phyloP scores from a whole-genome alignment of 305 asterid genomes.

The Fraxinus xanthoxyloides region DNA sequence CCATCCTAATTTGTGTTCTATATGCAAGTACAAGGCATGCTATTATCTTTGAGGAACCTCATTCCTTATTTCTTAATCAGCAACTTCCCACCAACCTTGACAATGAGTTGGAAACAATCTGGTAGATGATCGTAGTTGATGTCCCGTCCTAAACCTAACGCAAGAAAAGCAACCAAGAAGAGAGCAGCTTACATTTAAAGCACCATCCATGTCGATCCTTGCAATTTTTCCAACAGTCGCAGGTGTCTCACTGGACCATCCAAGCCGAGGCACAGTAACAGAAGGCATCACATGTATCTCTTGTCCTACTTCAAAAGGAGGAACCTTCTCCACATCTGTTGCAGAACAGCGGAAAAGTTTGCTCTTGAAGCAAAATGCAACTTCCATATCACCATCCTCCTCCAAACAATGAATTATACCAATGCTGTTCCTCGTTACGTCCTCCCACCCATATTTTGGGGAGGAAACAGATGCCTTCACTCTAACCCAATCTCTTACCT shows the following conservation, averaged over 20 bases:
- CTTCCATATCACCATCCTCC: constrained; percentile 93
- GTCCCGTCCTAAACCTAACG: constrained; percentile 9
- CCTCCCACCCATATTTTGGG: constrained; percentile 98
- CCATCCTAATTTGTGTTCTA: background rate
- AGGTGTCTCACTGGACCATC: constrained; percentile 92
- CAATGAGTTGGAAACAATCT: background rate
- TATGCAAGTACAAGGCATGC: background rate
- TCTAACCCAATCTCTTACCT: constrained; percentile 96
- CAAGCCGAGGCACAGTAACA: constrained; percentile 85
- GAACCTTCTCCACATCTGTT: constrained; percentile 85
- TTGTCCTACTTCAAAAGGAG: constrained; percentile 84
- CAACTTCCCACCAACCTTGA: background rate
- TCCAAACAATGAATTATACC: constrained; percentile 94
- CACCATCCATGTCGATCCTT: constrained; percentile 92
- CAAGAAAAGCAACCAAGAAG: constrained; percentile 20
- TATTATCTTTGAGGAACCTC: background rate
- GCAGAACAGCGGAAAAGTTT: constrained; percentile 84
- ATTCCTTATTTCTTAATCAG: background rate
- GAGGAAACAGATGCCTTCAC: constrained; percentile 89
- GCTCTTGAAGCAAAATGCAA: constrained; percentile 92
- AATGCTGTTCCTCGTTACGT: constrained; percentile 69
- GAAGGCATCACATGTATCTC: constrained; percentile 75
- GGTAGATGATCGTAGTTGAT: background rate
- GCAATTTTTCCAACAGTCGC: constrained; percentile 82
- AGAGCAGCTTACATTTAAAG: constrained; percentile 72